Conservation (phyloP, 371 early-diverging fungal species). For the Mucor plumbeus region DNA sequence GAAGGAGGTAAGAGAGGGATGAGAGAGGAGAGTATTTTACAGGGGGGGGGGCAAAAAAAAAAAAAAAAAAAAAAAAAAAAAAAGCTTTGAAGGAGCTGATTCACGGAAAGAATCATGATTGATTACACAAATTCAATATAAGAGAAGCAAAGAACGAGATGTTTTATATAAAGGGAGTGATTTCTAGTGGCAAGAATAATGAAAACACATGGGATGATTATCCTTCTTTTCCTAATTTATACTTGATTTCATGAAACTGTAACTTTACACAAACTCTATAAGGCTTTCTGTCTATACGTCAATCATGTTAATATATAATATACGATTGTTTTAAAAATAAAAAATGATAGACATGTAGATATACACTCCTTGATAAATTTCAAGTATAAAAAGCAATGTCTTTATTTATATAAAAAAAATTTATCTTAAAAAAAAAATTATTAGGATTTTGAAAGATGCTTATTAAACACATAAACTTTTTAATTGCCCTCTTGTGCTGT, state of each 20-base stretch:
- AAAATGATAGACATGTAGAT: background rate
- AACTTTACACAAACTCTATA: background rate
- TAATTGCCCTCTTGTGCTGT: slow-evolving; percentile 5
- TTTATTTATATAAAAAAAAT: background rate
- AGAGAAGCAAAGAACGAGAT: background rate
- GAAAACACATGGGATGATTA: slow-evolving; percentile 10
- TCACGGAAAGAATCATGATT: slow-evolving; percentile 63
- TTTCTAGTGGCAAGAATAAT: background rate
- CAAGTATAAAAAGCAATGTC: background rate
- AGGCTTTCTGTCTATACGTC: background rate
- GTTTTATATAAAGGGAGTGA: background rate
- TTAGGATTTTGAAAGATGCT: slow-evolving; percentile 1
- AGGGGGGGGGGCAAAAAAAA: background rate
- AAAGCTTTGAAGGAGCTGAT: slow-evolving; percentile 89
- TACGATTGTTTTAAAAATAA: background rate
- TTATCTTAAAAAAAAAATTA: background rate
- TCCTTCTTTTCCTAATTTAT: background rate
- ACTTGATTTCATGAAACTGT: background rate
- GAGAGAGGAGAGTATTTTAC: slow-evolving; percentile 1
- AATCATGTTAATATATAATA: background rate
- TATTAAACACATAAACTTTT: slow-evolving; percentile 6
- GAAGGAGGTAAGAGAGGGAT: slow-evolving; percentile 69
- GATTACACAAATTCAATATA: slow-evolving; percentile 3
- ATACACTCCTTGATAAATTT: background rate
- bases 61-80: slow-evolving; percentile 59